phyloP scores from a whole-genome alignment of 2,329 filamentous ascomycete species.

The Sporothrix pseudoabietina region DNA sequence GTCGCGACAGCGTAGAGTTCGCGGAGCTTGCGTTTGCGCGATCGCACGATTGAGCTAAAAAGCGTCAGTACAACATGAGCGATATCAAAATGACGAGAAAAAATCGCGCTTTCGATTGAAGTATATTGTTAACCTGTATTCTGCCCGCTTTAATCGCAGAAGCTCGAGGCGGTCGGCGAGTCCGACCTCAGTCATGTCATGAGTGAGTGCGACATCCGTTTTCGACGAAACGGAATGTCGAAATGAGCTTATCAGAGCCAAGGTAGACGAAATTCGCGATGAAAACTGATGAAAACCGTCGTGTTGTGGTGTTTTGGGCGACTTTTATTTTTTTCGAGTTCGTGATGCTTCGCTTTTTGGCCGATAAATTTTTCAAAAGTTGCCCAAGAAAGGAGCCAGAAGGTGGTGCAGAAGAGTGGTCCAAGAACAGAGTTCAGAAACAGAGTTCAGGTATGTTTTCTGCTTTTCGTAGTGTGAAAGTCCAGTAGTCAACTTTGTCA shows the following conservation, averaged over 20 bases:
- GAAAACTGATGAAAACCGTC: slow-evolving; percentile 44
- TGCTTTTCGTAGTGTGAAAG: slow-evolving; percentile 35
- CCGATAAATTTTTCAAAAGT: slow-evolving; percentile 36
- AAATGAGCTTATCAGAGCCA: slow-evolving; percentile 42
- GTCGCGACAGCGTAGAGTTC: slow-evolving; percentile 82
- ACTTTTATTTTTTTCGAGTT: slow-evolving; percentile 39
- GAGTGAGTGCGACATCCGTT: slow-evolving; percentile 70
- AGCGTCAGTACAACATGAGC: slow-evolving; percentile 50
- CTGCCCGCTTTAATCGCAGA: slow-evolving; percentile 65
- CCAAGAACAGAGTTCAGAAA: slow-evolving; percentile 27
- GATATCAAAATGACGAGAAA: slow-evolving; percentile 54
- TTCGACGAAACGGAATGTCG: slow-evolving; percentile 62
- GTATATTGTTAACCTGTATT: slow-evolving; percentile 60
- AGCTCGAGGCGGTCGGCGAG: slow-evolving; percentile 66
- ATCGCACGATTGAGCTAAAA: slow-evolving; percentile 70
- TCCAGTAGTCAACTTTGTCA: slow-evolving; percentile 32
- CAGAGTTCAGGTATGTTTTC: slow-evolving; percentile 28
- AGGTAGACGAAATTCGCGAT: slow-evolving; percentile 41
- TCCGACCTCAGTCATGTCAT: slow-evolving; percentile 73
- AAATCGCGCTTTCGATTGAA: slow-evolving; percentile 51
- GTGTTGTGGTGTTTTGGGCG: slow-evolving; percentile 40
- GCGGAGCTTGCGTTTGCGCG: slow-evolving; percentile 87
- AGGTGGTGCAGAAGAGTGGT: background rate
- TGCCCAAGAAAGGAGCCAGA: slow-evolving; percentile 29
- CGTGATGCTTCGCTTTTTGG: slow-evolving; percentile 32